A percentile compares a stretch with the other conserved stretches of the same genome.
These are phyloP conservation scores for Sungouiella thailandica DNA, from an alignment of 805 yeast species.

Conservation along the genomic window DNA sequence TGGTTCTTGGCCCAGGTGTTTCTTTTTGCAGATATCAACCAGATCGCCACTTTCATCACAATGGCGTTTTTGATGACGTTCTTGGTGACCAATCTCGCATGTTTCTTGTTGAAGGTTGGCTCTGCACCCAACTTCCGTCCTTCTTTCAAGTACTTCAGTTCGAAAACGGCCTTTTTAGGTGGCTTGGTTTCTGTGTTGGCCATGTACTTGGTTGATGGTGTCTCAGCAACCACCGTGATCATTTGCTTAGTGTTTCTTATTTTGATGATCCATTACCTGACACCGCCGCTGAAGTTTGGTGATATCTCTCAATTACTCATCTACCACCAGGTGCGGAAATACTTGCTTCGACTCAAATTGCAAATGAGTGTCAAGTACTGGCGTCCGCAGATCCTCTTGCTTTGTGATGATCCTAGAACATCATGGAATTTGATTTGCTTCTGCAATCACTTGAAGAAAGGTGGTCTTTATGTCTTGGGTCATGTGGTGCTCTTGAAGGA, in stretches of 20 bases:
- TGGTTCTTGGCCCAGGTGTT: conserved; percentile 83
- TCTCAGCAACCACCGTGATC: conserved; percentile 76
- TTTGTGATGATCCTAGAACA: conserved; percentile 89
- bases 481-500: conserved; percentile 73
- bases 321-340: conserved; percentile 94
- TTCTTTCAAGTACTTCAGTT: conserved; percentile 80
- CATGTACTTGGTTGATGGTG: conserved; percentile 92
- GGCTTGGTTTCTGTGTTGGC: conserved; percentile 66
- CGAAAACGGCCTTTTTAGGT: conserved; percentile 78
- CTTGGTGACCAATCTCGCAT: conserved; percentile 89
- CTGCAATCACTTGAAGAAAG: conserved; percentile 92
- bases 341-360: conserved; percentile 71
- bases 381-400: conserved; percentile 89
- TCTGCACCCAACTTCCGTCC: conserved; percentile 99
- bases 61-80: conserved; percentile 98
- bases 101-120: conserved; percentile 79
- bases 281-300: conserved; percentile 97
- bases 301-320: conserved; percentile 94
- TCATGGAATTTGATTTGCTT: conserved; percentile 89
- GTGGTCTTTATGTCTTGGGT: conserved; percentile 88
- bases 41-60: conserved; percentile 90
- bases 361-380: conserved; percentile 93
- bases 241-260: conserved; percentile 62
- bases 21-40: conserved; percentile 84
- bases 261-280: conserved; percentile 75